These are phyloP conservation scores for Trypanosoma theileri DNA, from an alignment of 208 protist species.

Conservation along the genomic window DNA sequence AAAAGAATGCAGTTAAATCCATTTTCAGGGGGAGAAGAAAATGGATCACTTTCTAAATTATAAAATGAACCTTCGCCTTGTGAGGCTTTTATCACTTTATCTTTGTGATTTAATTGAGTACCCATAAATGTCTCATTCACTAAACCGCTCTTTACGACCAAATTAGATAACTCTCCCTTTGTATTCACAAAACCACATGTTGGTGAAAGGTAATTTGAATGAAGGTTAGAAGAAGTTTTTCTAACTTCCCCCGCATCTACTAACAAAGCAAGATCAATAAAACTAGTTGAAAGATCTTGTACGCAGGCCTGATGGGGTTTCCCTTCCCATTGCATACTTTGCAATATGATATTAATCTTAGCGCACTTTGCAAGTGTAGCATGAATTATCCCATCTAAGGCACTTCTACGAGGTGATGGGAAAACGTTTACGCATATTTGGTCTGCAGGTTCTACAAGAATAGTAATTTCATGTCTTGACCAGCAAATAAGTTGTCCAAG, in stretches of 20 bases:
- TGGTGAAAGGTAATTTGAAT: not conserved
- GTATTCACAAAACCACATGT: not conserved
- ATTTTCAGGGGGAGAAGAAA: not conserved
- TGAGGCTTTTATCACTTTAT: not conserved
- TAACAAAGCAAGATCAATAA: constrained; percentile 60
- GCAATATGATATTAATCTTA: constrained; percentile 59
- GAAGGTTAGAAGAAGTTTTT: not conserved
- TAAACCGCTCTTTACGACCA: too few species aligned
- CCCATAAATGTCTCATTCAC: not conserved
- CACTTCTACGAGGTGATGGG: constrained; percentile 53
- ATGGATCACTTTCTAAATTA: not conserved
- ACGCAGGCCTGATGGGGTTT: constrained; percentile 14
- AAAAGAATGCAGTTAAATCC: constrained; percentile 11
- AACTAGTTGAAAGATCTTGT: constrained; percentile 57
- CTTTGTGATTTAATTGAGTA: not conserved
- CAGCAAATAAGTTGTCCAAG: constrained; percentile 64
- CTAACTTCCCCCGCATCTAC: not conserved
- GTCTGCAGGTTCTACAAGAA: constrained; percentile 54
- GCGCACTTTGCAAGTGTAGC: constrained; percentile 53
- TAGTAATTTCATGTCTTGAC: constrained; percentile 49
- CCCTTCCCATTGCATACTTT: constrained; percentile 19
- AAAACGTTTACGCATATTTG: constrained; percentile 40
- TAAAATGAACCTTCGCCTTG: not conserved
- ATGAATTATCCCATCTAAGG: constrained; percentile 37
- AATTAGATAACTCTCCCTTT: too few species aligned